Evolutionary conservation across 2,329 filamentous ascomycete species (phyloP).

Genomic region (Decorospora gaudefroyi): DNA sequence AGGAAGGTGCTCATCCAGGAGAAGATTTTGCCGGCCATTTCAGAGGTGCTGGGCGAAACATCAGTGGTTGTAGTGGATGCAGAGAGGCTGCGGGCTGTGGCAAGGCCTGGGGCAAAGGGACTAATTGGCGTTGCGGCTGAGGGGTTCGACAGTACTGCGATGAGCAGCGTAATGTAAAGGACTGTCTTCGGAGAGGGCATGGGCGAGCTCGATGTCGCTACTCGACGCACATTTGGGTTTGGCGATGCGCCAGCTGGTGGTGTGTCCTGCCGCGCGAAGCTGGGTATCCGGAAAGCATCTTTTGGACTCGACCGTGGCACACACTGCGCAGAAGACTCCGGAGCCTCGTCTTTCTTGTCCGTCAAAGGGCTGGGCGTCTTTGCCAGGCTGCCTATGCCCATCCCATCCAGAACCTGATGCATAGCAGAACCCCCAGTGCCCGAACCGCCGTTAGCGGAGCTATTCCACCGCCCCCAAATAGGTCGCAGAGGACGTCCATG

Average conservation of each 20-base stretch:
- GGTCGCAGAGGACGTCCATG: constrained; percentile 53
- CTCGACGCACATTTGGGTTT: constrained; percentile 39
- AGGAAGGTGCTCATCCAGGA: constrained; percentile 52
- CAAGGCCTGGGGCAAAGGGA: constrained; percentile 30
- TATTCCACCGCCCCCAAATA: constrained; percentile 36
- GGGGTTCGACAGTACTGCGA: constrained; percentile 50
- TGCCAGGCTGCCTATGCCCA: constrained; percentile 19
- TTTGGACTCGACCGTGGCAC: constrained; percentile 39
- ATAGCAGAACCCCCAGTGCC: constrained; percentile 32
- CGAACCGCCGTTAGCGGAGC: constrained; percentile 21
- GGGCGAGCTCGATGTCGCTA: constrained; percentile 49
- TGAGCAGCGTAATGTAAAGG: constrained; percentile 53
- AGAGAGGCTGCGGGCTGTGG: constrained; percentile 19
- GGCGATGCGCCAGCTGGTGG: constrained; percentile 26
- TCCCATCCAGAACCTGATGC: constrained; percentile 36
- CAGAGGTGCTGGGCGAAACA: constrained; percentile 26
- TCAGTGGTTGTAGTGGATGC: constrained; percentile 12
- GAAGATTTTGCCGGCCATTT: constrained; percentile 49
- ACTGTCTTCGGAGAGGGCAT: constrained; percentile 54
- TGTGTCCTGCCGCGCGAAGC: constrained; percentile 40
- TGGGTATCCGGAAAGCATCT: constrained; percentile 46
- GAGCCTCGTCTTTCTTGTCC: constrained; percentile 19
- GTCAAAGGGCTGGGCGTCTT: constrained; percentile 6
- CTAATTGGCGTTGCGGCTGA: constrained; percentile 38
- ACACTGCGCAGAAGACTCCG: constrained; percentile 23